Percentiles rank a stretch among this genome's conserved stretches.
These are phyloP conservation scores for Populus hybrid DNA, from an alignment of 441 rosid species.

Conservation along the genomic window DNA sequence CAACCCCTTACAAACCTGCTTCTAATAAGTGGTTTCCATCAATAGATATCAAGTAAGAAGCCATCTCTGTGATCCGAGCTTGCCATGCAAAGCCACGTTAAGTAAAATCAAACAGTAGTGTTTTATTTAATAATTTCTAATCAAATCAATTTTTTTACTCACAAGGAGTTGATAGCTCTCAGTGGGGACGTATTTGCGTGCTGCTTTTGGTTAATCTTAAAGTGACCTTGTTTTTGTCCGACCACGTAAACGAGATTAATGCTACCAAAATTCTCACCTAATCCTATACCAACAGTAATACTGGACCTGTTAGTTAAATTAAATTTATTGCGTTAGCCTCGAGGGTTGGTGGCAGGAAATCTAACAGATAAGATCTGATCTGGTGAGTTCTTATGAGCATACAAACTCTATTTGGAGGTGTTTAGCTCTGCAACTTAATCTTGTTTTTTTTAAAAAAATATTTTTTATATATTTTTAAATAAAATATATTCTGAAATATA, in stretches of 20 bases:
- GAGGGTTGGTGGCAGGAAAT: not conserved
- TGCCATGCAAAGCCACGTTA: conserved; percentile 15
- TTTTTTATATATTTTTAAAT: too few species aligned
- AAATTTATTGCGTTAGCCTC: too few species aligned
- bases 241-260: not conserved
- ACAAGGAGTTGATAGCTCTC: not conserved
- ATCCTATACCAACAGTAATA: not conserved
- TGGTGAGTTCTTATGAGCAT: not conserved
- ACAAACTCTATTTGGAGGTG: not conserved
- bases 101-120: not conserved
- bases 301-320: not conserved
- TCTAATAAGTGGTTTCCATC: conserved; percentile 61
- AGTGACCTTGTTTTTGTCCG: not conserved
- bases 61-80: conserved; percentile 67
- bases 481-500: too few species aligned
- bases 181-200: not conserved
- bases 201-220: not conserved
- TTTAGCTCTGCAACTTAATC: too few species aligned
- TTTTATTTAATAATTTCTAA: not conserved
- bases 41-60: conserved; percentile 54
- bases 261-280: not conserved
- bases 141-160: not conserved
- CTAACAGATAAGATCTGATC: not conserved
- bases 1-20: conserved; percentile 57
- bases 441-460: too few species aligned